phyloP scores from a whole-genome alignment of 345 rosid species.

The Sonneratia alba region DNA sequence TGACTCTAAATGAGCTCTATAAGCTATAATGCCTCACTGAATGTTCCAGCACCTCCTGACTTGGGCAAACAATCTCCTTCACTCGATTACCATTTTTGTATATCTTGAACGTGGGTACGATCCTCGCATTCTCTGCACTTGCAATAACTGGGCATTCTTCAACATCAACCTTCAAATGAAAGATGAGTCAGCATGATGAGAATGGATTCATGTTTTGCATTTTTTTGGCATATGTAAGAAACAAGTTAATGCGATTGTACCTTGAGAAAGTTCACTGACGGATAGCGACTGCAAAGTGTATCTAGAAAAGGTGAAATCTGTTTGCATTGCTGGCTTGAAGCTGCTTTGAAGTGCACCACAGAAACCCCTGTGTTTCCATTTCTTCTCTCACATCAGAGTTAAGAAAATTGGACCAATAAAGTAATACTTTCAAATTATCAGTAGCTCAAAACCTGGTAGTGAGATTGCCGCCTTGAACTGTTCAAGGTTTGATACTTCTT shows the following conservation, averaged over 20 bases:
- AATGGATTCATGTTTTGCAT: background rate
- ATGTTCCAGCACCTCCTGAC: conserved; percentile 73
- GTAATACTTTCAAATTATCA: background rate
- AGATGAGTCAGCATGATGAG: background rate
- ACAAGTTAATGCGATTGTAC: conserved; percentile 21
- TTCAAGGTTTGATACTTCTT: conserved; percentile 53
- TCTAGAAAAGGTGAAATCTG: conserved; percentile 74
- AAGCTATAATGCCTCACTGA: conserved; percentile 91
- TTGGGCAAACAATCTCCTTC: conserved; percentile 91
- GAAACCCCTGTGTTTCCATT: conserved; percentile 45
- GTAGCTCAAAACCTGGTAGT: conserved; percentile 41
- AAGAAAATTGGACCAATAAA: background rate
- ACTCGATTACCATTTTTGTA: conserved; percentile 70
- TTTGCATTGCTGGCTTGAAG: conserved; percentile 68
- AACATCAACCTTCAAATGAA: conserved; percentile 58
- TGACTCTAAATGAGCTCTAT: conserved; percentile 32
- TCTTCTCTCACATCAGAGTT: background rate
- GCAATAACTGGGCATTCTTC: conserved; percentile 42
- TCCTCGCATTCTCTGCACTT: conserved; percentile 67
- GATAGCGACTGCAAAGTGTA: conserved; percentile 68
- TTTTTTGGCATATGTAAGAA: background rate
- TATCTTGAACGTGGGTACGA: conserved; percentile 94
- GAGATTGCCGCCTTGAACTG: conserved; percentile 78
- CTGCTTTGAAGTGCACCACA: conserved; percentile 54
- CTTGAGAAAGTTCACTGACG: conserved; percentile 80